These are phyloP conservation scores for Termitomyces sp. DNA, from an alignment of 768 basidiomycete species.

Conservation along the genomic window DNA sequence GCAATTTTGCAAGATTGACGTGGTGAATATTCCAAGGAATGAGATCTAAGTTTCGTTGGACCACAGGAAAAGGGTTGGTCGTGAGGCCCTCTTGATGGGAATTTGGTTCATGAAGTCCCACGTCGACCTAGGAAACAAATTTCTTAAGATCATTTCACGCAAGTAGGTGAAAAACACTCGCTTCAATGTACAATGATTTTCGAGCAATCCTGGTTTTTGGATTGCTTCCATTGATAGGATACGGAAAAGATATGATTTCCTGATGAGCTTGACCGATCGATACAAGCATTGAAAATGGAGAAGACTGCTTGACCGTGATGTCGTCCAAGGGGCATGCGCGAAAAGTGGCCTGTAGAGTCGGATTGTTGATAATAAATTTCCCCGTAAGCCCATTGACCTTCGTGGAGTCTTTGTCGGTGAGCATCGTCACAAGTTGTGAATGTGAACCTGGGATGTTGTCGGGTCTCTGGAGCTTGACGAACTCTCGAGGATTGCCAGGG, in stretches of 20 bases:
- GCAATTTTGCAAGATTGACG: conserved; percentile 22
- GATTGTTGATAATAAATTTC: conserved; percentile 16
- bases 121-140: background rate
- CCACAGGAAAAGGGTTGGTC: conserved; percentile 23
- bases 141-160: background rate
- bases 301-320: conserved; percentile 18
- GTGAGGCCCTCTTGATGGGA: conserved; percentile 2
- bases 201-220: conserved; percentile 43
- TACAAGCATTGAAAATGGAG: conserved; percentile 27
- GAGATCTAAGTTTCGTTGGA: background rate
- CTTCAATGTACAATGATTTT: conserved; percentile 47
- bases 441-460: background rate
- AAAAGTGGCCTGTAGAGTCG: conserved; percentile 11
- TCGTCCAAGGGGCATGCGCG: conserved; percentile 15
- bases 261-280: conserved; percentile 17
- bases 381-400: conserved; percentile 14
- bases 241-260: conserved; percentile 32
- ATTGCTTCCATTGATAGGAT: conserved; percentile 33
- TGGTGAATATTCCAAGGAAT: conserved; percentile 28
- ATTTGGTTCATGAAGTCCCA: conserved; percentile 1
- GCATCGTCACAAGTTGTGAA: background rate
- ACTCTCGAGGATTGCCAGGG: conserved; percentile 17
- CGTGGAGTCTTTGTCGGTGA: background rate
- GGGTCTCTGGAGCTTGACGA: conserved; percentile 5
- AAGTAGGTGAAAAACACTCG: conserved; percentile 15